Evolutionary conservation across 1,284 basidiomycete species (phyloP), one percentile per base, ranked within the genome.

Genomic region (Fistulinella staudtii): DNA sequence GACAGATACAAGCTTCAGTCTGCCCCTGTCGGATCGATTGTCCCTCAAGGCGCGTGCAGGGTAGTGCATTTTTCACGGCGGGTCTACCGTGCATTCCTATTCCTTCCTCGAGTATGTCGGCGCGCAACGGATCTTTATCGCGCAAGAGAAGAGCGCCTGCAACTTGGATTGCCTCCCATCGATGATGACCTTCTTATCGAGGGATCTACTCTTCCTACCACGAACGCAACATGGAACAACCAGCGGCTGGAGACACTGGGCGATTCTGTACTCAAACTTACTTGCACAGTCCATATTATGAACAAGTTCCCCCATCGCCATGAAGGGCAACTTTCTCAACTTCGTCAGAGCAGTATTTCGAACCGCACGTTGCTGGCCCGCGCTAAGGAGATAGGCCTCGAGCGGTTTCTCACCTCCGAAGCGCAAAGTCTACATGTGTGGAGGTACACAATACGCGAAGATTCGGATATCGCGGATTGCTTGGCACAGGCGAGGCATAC

Each of bases 191-290:
- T 80, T 6, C 70, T 90, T 37, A 69, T 82, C 3, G 80, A 90
- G 58, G 86, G 86, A 3, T 71, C 87, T 23, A 89, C 86, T 0
- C 68, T 89, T 10, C 89, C 89, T 2, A 73, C 72, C 34, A 74
- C 80, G 11, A 60, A 60, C 25, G 73, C 77, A 6, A 73, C 75
- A 7, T 88, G 78, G 66, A 88, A 77, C 61, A 93, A 92, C 51
- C 87, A 93, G 59, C 78, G 86, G 2, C 62, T 93, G 40, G 90
- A 93, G 63, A 91, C 89, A 0, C 69, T 92, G 14, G 89, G 90
- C 8, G 90, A 93, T 58, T 78, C 85, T 0, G 85, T 91, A 1
- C 73, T 93, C 33, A 84, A 92, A 59, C 65, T 93, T 23, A 77
- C 79, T 33, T 80, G 80, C 2, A 83, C 84, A 11, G 80, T 90